A percentile compares a stretch with the other conserved stretches of the same genome.
These are phyloP conservation scores for Pythium sukuiense DNA, from an alignment of 352 stramenopile species.

Conservation along the genomic window DNA sequence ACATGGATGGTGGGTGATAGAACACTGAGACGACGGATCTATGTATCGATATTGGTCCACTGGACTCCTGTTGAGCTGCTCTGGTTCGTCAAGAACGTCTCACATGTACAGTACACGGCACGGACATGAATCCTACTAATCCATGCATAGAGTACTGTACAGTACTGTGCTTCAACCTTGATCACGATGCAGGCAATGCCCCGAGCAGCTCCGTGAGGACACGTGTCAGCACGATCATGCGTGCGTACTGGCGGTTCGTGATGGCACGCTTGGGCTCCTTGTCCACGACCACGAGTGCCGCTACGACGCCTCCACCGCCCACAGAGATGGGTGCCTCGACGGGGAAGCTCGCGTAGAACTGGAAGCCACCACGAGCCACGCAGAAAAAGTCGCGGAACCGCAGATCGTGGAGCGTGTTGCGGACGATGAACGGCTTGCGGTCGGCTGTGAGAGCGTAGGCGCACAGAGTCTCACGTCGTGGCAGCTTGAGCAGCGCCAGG, in stretches of 20 bases:
- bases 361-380: conserved; percentile 30
- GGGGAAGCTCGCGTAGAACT: conserved; percentile 42
- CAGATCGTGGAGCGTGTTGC: conserved; percentile 34
- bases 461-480: conserved; percentile 34
- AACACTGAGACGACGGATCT: background rate
- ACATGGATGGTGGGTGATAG: background rate
- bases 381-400: conserved; percentile 43
- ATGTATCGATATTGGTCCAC: background rate
- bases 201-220: conserved; percentile 31
- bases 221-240: conserved; percentile 32
- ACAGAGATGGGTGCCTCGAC: conserved; percentile 30
- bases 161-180: background rate
- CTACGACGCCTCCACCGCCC: conserved; percentile 32
- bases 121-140: too few relatives aligned
- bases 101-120: background rate
- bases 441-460: conserved; percentile 37
- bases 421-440: conserved; percentile 33
- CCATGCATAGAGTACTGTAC: too few relatives aligned
- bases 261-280: conserved; percentile 33
- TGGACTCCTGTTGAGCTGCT: background rate
- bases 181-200: conserved; percentile 3
- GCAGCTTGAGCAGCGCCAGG: conserved; percentile 32
- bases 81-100: background rate
- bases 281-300: conserved; percentile 37
- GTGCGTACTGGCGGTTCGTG: conserved; percentile 35